Evolutionary conservation across 768 basidiomycete genomes (phyloP), one percentile per base, ranked within the genome.

Genomic region (Auriscalpium orientale): DNA sequence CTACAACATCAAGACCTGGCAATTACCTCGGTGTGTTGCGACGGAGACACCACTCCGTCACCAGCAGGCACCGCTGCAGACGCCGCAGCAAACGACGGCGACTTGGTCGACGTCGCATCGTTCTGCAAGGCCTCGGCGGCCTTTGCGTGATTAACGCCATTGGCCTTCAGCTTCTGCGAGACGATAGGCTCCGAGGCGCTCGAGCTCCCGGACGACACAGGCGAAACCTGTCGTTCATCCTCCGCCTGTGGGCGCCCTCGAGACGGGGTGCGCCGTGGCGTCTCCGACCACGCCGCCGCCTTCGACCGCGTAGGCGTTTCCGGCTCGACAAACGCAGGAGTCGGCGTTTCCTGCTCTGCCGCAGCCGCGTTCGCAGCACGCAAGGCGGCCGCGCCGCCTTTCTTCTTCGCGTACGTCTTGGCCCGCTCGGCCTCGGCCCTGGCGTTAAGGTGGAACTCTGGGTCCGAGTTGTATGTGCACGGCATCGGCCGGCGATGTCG

Each of bases 401-500:
- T 79, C 72, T 83, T 81, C 75, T 81, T 84, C 51, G 79, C 70
- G 22, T 67, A 68, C n/a, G 70, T 71, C 66, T 80, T 84, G 15
- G 74, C 74, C 53, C 75, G 64, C 44, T 89, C 88, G 3, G 72
- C 69, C 48, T 89, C 87, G 36, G 71, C 73, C 62, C 75, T 79
- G 50, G 80, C 59, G 12, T 77, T 79, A 36, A 72, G 67, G 65
- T 95, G 93, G 67, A 78, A 84, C 18, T 85, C 85, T 2, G 79
- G 80, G 65, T 89, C 85, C 0, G 86, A 72, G 59, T 84, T 91
- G 65, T 93, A 95, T 65, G 85, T 79, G 46, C 90, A 85, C 8
- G 89, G 88, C 4, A 89, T 78, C 6, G 89, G 89, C 54, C 88
- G 74, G 54, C 90, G 78, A 74, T 92, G 89, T 55, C 91, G 73